Evolutionary conservation across 768 basidiomycete genomes (phyloP).

Genomic region (Xanthoconium purpureum): DNA sequence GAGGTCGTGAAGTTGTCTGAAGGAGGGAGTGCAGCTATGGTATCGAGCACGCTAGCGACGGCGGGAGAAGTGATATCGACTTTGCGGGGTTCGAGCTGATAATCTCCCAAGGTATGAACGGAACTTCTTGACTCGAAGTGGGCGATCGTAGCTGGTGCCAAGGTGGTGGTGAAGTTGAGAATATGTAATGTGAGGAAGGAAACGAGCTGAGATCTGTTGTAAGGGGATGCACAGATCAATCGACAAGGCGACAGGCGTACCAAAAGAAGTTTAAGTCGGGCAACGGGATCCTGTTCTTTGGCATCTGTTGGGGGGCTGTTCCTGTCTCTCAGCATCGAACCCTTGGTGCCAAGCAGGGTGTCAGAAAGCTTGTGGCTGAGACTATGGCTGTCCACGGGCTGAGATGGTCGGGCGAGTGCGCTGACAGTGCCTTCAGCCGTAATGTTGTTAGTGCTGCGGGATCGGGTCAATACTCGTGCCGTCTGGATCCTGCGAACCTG

Average conservation of each 20-base stretch:
- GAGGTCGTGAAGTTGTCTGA: constrained; percentile 12
- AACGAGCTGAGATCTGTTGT: constrained; percentile 52
- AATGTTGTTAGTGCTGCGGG: constrained; percentile 31
- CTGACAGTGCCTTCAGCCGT: constrained; percentile 31
- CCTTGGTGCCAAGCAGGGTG: constrained; percentile 46
- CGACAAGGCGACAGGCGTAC: constrained; percentile 38
- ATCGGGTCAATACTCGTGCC: constrained; percentile 48
- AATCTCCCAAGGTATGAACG: constrained; percentile 13
- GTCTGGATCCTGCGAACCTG: constrained; percentile 72
- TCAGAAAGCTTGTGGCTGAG: constrained; percentile 28
- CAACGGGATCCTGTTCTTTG: constrained; percentile 76
- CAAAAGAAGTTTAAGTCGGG: constrained; percentile 83
- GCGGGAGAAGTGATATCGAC: constrained; percentile 70
- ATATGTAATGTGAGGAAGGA: constrained; percentile 91
- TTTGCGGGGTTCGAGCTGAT: constrained; percentile 38
- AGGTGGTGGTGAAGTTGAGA: constrained; percentile 88
- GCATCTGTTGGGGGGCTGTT: constrained; percentile 38
- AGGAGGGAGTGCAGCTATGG: constrained; percentile 43
- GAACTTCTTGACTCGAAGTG: constrained; percentile 36
- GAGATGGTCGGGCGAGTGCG: constrained; percentile 27
- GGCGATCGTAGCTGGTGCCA: constrained; percentile 63
- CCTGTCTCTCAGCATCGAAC: constrained; percentile 45
- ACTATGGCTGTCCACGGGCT: constrained; percentile 14
- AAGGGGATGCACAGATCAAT: background rate
- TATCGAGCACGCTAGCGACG: constrained; percentile 55